Evolutionary conservation across 352 stramenopile genomes (phyloP).

Genomic region (Phytophthora agathidicida): DNA sequence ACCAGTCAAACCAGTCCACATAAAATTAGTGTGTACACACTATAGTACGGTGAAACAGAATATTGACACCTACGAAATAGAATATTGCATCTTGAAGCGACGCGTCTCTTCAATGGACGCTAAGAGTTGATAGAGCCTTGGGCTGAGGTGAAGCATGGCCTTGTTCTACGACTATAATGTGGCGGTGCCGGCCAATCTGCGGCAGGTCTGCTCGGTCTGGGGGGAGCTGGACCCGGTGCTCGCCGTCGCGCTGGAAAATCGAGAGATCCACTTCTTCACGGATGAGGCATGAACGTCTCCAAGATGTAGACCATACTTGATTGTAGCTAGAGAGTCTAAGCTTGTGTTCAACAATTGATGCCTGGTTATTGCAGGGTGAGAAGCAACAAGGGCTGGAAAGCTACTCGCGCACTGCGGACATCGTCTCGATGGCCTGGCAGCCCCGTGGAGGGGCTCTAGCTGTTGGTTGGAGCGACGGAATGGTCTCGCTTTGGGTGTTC

Average conservation of each 20-base stretch:
- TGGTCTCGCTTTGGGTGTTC: conserved; percentile 84
- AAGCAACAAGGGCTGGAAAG: conserved; percentile 58
- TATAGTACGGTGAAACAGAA: neutral
- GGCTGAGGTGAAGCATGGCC: conserved; percentile 33
- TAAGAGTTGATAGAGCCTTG: too few species aligned
- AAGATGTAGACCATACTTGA: neutral
- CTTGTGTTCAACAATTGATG: neutral
- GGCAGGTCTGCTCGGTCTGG: conserved; percentile 82
- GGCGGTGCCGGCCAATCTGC: conserved; percentile 64
- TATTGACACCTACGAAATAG: neutral
- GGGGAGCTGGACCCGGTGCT: conserved; percentile 84
- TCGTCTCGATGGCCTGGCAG: conserved; percentile 90
- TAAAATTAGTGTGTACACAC: neutral
- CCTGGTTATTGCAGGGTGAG: conserved; percentile 52
- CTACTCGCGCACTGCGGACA: conserved; percentile 68
- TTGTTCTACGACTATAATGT: conserved; percentile 89
- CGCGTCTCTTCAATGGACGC: conserved; percentile 9
- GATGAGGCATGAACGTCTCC: conserved; percentile 86
- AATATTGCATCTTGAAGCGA: conserved; percentile 29
- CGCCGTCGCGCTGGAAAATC: conserved; percentile 82
- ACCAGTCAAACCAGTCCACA: conserved; percentile 35
- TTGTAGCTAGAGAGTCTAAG: too few species aligned
- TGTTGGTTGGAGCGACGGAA: conserved; percentile 87
- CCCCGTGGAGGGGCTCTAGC: conserved; percentile 79
- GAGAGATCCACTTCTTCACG: conserved; percentile 90